phyloP scores from a whole-genome alignment of 2,329 filamentous ascomycete genomes.

The Cryphonectria carpinicola region DNA sequence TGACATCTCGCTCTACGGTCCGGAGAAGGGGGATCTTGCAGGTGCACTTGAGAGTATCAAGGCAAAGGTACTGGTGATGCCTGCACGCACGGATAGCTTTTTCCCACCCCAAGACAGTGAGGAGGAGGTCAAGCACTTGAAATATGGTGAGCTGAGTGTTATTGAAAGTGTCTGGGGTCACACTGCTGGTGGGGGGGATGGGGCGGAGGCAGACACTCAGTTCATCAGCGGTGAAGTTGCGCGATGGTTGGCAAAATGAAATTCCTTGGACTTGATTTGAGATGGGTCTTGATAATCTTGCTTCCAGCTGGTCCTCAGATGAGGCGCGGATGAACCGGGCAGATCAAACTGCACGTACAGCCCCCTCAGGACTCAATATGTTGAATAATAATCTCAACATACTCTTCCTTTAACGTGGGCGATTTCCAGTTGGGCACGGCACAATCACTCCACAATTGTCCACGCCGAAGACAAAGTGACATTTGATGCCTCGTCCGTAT shows the following conservation, averaged over 20 bases:
- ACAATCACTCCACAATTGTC: constrained; percentile 19
- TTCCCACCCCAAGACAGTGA: constrained; percentile 14
- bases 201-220: neutral
- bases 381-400: neutral
- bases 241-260: constrained; percentile 3
- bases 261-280: neutral
- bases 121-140: constrained; percentile 8
- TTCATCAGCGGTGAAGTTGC: constrained; percentile 8
- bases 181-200: constrained; percentile 9
- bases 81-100: constrained; percentile 11
- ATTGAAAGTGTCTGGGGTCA: constrained; percentile 18
- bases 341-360: neutral
- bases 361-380: no score
- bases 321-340: neutral
- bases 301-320: neutral
- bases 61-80: constrained; percentile 17
- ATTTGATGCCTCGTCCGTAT: constrained; percentile 2
- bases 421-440: no score
- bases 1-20: constrained; percentile 7
- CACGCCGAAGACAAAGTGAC: constrained; percentile 19
- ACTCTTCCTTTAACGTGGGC: neutral
- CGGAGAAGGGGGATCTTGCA: constrained; percentile 11
- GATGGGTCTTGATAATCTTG: neutral
- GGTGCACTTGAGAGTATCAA: constrained; percentile 15
- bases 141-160: constrained; percentile 8